These are phyloP conservation scores for Solanum hybrid DNA, from an alignment of 305 asterid genomes.

Conservation along the genomic window DNA sequence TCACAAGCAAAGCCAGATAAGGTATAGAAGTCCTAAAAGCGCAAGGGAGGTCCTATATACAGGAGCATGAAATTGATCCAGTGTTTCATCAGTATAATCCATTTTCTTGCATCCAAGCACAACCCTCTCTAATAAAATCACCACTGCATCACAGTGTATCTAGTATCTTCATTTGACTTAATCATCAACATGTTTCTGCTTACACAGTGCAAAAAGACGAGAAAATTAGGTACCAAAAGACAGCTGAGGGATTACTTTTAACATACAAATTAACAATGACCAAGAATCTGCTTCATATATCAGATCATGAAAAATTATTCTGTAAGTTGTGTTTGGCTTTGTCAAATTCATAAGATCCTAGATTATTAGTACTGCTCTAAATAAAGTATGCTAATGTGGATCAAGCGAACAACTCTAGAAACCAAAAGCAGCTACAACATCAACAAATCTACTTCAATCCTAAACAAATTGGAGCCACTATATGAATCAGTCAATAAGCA, in stretches of 20 bases:
- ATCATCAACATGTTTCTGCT: slow-evolving; percentile 55
- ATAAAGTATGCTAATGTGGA: background rate
- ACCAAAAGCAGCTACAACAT: background rate
- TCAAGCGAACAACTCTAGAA: background rate
- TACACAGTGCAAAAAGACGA: background rate
- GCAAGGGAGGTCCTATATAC: background rate
- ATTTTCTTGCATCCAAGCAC: too few relatives aligned
- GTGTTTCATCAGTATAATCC: background rate
- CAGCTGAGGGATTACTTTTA: background rate
- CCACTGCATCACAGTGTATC: slow-evolving; percentile 57
- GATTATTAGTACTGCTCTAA: background rate
- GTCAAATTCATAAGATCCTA: background rate
- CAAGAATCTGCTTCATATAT: background rate
- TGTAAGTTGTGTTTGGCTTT: background rate
- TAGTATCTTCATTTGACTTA: slow-evolving; percentile 42
- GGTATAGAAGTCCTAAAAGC: background rate
- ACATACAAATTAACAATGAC: background rate
- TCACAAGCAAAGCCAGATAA: background rate
- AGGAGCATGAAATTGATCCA: background rate
- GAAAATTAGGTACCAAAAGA: background rate
- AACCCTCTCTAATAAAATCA: slow-evolving; percentile 12
- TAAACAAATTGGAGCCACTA: background rate
- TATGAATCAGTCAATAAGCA: background rate
- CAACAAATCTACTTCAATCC: background rate
- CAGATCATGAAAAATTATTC: background rate